phyloP scores from a whole-genome alignment of 352 stramenopile genomes.

The Pythium plurisporium region DNA sequence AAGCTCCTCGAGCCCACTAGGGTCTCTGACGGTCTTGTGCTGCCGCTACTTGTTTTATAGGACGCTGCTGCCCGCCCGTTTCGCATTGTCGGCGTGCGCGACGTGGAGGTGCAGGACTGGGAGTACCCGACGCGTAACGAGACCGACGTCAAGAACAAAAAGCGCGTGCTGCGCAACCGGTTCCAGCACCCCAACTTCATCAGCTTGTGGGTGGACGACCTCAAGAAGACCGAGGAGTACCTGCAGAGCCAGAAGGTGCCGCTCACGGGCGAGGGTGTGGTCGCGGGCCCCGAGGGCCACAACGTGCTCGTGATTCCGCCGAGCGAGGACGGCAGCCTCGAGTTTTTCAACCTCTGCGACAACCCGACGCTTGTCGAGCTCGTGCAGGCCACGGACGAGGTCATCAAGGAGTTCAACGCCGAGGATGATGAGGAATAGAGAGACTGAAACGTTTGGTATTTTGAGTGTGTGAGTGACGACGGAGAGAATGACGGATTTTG shows the following conservation, averaged over 20 bases:
- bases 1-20: too few relatives aligned
- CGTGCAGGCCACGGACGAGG: constrained; percentile 67
- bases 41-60: constrained; percentile 14
- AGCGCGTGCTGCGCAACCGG: constrained; percentile 60
- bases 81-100: constrained; percentile 74
- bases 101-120: constrained; percentile 74
- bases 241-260: constrained; percentile 64
- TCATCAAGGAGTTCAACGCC: constrained; percentile 73
- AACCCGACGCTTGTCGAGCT: constrained; percentile 77
- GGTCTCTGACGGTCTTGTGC: neutral
- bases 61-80: constrained; percentile 48
- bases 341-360: constrained; percentile 84
- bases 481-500: too few relatives aligned
- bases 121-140: constrained; percentile 72
- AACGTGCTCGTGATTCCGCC: constrained; percentile 69
- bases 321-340: constrained; percentile 46
- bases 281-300: constrained; percentile 52
- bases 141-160: constrained; percentile 56
- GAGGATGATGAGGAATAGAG: constrained; percentile 28
- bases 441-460: neutral
- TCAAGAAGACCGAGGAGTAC: constrained; percentile 57
- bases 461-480: neutral
- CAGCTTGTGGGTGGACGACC: constrained; percentile 77
- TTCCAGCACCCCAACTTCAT: constrained; percentile 83
- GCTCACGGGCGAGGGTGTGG: constrained; percentile 47